phyloP scores from a whole-genome alignment of 164 flowering plant genomes.

The Paratinospora sagittata region DNA sequence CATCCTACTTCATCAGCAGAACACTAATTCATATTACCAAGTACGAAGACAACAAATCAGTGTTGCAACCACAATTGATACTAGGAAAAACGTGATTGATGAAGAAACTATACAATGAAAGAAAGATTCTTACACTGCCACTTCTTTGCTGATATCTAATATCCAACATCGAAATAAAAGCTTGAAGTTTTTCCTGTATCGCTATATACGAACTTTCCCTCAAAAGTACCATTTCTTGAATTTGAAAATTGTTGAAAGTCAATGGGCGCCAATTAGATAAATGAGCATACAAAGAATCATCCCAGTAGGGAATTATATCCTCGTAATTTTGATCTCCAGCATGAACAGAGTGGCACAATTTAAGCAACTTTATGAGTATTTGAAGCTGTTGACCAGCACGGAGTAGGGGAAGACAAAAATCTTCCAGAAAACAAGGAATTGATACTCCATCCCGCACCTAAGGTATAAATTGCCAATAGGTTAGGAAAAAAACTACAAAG shows the following conservation, averaged over 20 bases:
- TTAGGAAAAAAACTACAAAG: conserved; percentile 5
- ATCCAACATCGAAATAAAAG: conserved; percentile 36
- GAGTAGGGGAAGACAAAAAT: conserved; percentile 49
- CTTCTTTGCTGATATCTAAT: conserved; percentile 44
- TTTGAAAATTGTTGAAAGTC: conserved; percentile 46
- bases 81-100: neutral
- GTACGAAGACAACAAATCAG: neutral
- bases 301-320: conserved; percentile 64
- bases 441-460: conserved; percentile 61
- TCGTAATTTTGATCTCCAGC: conserved; percentile 27
- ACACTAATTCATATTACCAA: too few species aligned
- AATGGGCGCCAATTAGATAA: conserved; percentile 39
- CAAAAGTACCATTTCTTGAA: conserved; percentile 40
- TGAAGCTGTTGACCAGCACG: conserved; percentile 97
- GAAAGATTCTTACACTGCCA: conserved; percentile 15
- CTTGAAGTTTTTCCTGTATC: conserved; percentile 50
- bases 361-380: conserved; percentile 64
- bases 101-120: neutral
- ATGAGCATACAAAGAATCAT: conserved; percentile 32
- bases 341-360: conserved; percentile 38
- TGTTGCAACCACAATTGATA: neutral
- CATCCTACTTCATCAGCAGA: too few species aligned
- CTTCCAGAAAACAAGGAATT: conserved; percentile 72
- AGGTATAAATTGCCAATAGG: conserved; percentile 11
- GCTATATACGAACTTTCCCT: conserved; percentile 47